Conservation (phyloP, 208 protist species). For the Acanthamoeba castellanii region DNA sequence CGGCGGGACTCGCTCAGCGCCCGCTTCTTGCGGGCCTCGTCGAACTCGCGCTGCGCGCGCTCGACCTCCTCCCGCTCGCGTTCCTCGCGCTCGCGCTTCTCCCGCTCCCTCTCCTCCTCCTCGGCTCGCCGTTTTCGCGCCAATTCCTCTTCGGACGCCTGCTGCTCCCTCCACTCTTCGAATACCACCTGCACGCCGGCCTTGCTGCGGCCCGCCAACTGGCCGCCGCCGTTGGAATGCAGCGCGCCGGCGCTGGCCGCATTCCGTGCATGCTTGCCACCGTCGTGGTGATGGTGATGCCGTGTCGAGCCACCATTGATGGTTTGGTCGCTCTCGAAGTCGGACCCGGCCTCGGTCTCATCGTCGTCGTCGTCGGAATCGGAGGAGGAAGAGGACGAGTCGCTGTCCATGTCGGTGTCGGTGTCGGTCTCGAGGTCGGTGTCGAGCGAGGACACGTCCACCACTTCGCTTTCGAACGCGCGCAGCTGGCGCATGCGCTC, state of each 20-base stretch:
- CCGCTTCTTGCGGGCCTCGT: background rate
- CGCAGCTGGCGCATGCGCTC: conserved; percentile 4
- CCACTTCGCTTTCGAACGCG: background rate
- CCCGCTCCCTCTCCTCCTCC: background rate
- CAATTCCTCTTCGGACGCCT: background rate
- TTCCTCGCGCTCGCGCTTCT: background rate
- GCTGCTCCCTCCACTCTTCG: background rate
- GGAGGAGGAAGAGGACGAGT: conserved; percentile 20
- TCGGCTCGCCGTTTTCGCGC: background rate
- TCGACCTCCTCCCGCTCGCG: background rate
- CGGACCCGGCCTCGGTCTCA: too few relatives aligned
- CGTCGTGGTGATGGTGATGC: too few relatives aligned
- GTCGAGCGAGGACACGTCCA: conserved; percentile 1
- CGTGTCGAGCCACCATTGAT: too few relatives aligned
- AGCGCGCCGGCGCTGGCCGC: too few relatives aligned
- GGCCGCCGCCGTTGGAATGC: too few relatives aligned
- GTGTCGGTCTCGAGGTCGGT: conserved; percentile 18
- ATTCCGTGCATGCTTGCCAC: too few relatives aligned
- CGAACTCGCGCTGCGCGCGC: background rate
- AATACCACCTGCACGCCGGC: background rate
- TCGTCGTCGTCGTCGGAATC: background rate
- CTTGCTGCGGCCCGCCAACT: too few relatives aligned
- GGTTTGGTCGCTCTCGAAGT: background rate
- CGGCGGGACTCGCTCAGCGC: background rate
- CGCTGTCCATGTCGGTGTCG: background rate